Base-by-base conservation (phyloP, 257 asterid genomes). In the Ilex asprella region DNA sequence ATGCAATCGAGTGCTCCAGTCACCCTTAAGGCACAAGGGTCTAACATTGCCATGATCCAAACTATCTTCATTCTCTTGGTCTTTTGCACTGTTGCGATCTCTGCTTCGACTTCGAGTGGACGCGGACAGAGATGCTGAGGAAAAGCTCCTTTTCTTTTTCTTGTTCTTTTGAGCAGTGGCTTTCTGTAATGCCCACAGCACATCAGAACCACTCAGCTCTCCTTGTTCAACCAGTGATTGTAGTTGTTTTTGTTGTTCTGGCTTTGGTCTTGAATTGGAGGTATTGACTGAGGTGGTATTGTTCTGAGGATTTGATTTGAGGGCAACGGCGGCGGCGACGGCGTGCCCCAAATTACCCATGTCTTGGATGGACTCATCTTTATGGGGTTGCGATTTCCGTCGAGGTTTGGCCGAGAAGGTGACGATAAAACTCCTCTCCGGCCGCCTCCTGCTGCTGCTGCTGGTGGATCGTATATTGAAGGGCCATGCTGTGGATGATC, bases 121-220 rank as follows among this genome's bases (percentile, higher is more conserved):
- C 14, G 13, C 57, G 5, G 27, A 31, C 2, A 21, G 10, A 6
- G 12, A 35, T 35, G 41, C 27, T 21, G 27, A 35, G 8, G 41
- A 35, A 35, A 7, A 35, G 41, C 8, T 16, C 39, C 16, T 60
- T 47, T 50, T 67, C 50, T 14, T 59, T 41, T 67, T 74, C 66
- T 59, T 80, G 55, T 66, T 41, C 54, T 75, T 75, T 54, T 66
- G 62, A 15, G 76, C 74, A 5, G 79, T 59, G 35, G 87, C 87
- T 67, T 64, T 81, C 30, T 70, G 67, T 30, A 84, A 64, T 46
- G 92, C 95, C 68, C 69, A 67, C 73, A 84, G 69, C 30, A 82
- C 75, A 57, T 74, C 89, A 51, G 86, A 76, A 15, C 89, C 92
- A 11, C 81, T 78, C 70, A 81, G 71, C 69, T 63, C 66, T 58